Conservation (phyloP, 140 eudicot species). For the Senecio squalidus region DNA sequence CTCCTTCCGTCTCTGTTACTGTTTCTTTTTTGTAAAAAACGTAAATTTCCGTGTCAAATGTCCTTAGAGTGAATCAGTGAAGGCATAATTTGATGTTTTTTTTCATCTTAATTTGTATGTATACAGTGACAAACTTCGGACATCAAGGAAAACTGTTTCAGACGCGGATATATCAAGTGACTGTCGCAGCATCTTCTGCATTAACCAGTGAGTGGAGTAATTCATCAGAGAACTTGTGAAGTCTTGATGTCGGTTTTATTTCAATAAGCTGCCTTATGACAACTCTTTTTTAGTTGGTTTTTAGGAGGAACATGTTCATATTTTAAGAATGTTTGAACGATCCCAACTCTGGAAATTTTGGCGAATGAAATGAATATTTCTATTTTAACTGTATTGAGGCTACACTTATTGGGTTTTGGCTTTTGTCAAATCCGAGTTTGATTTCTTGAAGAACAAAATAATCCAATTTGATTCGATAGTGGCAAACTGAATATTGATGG, state of each 20-base stretch:
- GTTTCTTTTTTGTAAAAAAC: no score
- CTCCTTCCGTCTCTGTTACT: no score
- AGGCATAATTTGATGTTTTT: not conserved
- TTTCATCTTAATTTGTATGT: not conserved
- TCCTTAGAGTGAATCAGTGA: no score
- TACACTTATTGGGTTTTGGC: no score
- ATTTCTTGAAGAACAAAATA: no score
- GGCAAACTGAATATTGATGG: no score
- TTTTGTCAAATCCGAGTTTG: no score
- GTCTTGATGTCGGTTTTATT: slow-evolving; percentile 34
- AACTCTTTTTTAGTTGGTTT: no score
- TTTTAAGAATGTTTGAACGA: not conserved
- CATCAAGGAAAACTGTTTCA: slow-evolving; percentile 78
- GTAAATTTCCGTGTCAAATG: no score
- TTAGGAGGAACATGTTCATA: slow-evolving; percentile 18
- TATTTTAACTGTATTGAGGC: not conserved
- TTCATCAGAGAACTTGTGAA: slow-evolving; percentile 74
- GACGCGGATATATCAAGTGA: slow-evolving; percentile 72
- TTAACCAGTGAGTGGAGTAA: slow-evolving; percentile 69
- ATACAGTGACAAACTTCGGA: slow-evolving; percentile 77
- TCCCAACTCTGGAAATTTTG: not conserved
- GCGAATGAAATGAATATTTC: not conserved
- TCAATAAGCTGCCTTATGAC: not conserved
- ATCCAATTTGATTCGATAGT: no score
- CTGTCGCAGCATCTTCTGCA: slow-evolving; percentile 80